A percentile compares a stretch with the other conserved stretches of the same genome.
phyloP scores from a whole-genome alignment of 371 early-diverging fungal species.

The Mucor plumbeus region DNA sequence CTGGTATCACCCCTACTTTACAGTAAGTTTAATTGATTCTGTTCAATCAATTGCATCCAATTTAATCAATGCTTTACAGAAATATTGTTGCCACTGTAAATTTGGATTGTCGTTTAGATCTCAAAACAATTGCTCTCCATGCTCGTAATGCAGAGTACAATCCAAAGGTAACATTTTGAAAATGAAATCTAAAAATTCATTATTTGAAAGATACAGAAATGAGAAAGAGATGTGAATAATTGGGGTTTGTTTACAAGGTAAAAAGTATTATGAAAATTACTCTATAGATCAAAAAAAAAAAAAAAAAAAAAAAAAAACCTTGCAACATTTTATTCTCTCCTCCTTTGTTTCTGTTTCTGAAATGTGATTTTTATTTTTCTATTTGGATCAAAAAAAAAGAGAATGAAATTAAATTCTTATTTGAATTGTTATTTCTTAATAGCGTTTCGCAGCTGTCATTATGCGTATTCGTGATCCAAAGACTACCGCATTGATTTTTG shows the following conservation, averaged over 20 bases:
- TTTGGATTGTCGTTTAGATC: conserved; percentile 97
- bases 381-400: conserved; percentile 5
- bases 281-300: too few species aligned
- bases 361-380: conserved; percentile 7
- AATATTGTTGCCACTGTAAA: conserved; percentile 99
- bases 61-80: conserved; percentile 40
- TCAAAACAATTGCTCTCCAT: conserved; percentile 99
- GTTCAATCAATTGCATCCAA: neutral
- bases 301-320: too few species aligned
- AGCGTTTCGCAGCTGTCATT: conserved; percentile 99
- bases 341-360: conserved; percentile 11
- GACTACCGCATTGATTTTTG: conserved; percentile 99
- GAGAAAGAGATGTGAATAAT: neutral
- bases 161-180: conserved; percentile 87
- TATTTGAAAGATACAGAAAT: neutral
- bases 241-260: too few species aligned
- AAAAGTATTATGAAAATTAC: too few species aligned
- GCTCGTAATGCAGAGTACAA: conserved; percentile 99
- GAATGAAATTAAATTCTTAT: neutral
- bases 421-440: conserved; percentile 9
- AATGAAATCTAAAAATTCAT: neutral
- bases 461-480: conserved; percentile 99
- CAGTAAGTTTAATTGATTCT: conserved; percentile 68
- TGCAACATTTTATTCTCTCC: neutral
- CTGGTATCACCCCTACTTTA: conserved; percentile 82